Evolutionary conservation across 768 basidiomycete species (phyloP).

Genomic region (Obba rivulosa): DNA sequence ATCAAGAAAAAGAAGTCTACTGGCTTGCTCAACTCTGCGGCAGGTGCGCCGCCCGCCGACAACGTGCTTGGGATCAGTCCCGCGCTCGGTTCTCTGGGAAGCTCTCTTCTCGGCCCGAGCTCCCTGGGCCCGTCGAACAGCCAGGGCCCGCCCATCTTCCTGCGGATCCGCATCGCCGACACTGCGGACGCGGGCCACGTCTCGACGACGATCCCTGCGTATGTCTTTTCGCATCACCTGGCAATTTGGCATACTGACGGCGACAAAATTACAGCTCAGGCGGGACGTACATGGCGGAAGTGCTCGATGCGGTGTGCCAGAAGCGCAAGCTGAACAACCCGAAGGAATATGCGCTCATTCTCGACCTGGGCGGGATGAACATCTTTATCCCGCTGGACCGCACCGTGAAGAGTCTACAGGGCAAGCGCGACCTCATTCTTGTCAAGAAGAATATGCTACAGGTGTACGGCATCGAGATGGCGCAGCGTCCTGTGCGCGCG

Average conservation of each 20-base stretch:
- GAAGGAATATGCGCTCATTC: conserved; percentile 78
- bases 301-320: conserved; percentile 77
- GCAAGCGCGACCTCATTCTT: conserved; percentile 76
- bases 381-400: conserved; percentile 88
- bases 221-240: conserved; percentile 26
- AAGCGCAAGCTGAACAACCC: conserved; percentile 62
- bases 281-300: conserved; percentile 97
- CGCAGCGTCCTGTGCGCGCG: conserved; percentile 60
- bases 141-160: conserved; percentile 77
- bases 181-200: conserved; percentile 80
- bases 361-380: conserved; percentile 50
- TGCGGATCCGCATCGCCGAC: conserved; percentile 77
- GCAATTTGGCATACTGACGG: background rate
- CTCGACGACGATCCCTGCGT: conserved; percentile 90
- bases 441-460: conserved; percentile 75
- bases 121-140: conserved; percentile 65
- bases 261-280: conserved; percentile 57
- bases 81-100: conserved; percentile 21
- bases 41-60: conserved; percentile 28
- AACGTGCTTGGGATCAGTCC: conserved; percentile 40
- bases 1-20: conserved; percentile 56
- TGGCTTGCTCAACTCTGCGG: conserved; percentile 32
- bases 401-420: conserved; percentile 93
- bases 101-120: conserved; percentile 44
- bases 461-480: conserved; percentile 62